A percentile compares a stretch with the other conserved stretches of the same genome.
These are phyloP conservation scores for Dactylis glomerata DNA, from an alignment of 176 grass and related monocot genomes.

Conservation along the genomic window DNA sequence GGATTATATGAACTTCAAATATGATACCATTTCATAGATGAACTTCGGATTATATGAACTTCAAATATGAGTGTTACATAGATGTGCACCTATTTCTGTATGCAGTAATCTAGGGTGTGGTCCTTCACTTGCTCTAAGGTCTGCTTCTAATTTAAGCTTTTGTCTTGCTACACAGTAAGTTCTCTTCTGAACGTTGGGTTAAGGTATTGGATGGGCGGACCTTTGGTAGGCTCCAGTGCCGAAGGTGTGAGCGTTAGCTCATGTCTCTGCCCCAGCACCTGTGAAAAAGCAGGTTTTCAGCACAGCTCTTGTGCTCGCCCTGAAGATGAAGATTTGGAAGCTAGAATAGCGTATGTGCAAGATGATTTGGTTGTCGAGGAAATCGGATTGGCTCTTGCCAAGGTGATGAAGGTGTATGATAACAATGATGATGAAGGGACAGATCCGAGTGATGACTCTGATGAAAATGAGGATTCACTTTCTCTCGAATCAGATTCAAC, in stretches of 20 bases:
- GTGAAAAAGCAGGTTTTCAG: constrained; percentile 29
- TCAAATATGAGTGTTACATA: neutral
- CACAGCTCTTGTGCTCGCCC: constrained; percentile 37
- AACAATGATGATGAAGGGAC: constrained; percentile 23
- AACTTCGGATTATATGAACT: too few relatives aligned
- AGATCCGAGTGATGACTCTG: constrained; percentile 35
- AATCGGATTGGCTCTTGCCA: constrained; percentile 42
- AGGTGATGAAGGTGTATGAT: constrained; percentile 32
- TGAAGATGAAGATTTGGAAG: constrained; percentile 32
- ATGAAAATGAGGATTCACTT: constrained; percentile 26
- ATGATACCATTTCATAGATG: too few relatives aligned
- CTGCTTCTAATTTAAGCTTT: neutral
- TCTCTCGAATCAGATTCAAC: constrained; percentile 36
- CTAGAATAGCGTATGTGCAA: constrained; percentile 17
- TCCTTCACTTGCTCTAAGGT: neutral
- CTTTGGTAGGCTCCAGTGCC: constrained; percentile 30
- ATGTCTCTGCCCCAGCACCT: constrained; percentile 45
- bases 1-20: neutral
- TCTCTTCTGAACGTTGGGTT: constrained; percentile 22
- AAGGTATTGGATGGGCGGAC: constrained; percentile 65
- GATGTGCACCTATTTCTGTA: neutral
- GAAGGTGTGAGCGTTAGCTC: constrained; percentile 46
- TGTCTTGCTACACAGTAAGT: constrained; percentile 15
- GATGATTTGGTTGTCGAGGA: constrained; percentile 49
- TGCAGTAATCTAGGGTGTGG: neutral